Evolutionary conservation across 2,329 filamentous ascomycete genomes (phyloP).

Genomic region (Sordariomycetes sp.): DNA sequence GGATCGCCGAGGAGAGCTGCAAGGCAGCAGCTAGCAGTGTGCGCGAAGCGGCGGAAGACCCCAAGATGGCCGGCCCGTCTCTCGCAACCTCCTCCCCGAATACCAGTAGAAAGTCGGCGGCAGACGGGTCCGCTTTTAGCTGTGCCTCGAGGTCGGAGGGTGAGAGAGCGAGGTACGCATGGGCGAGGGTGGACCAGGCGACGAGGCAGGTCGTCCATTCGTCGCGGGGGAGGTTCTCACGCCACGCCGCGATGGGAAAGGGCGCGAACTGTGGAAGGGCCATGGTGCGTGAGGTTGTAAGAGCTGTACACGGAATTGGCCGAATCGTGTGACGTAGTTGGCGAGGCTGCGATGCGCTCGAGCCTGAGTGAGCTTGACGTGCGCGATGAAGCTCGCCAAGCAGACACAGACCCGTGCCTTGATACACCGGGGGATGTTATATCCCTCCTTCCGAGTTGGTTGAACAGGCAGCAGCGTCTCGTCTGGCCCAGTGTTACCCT

Average conservation of each 20-base stretch:
- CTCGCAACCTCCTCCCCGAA: slow-evolving; percentile 45
- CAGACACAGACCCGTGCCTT: slow-evolving; percentile 1
- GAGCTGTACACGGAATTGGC: background rate
- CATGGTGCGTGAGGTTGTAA: slow-evolving; percentile 14
- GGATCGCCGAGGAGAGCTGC: slow-evolving; percentile 44
- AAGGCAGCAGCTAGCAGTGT: slow-evolving; percentile 51
- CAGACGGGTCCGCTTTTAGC: slow-evolving; percentile 41
- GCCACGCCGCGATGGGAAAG: slow-evolving; percentile 58
- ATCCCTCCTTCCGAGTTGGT: background rate
- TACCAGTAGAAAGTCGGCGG: slow-evolving; percentile 50
- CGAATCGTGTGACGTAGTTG: background rate
- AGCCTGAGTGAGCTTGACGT: background rate
- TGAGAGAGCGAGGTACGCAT: slow-evolving; percentile 48
- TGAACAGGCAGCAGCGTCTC: background rate
- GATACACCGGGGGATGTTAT: background rate
- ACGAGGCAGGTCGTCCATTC: slow-evolving; percentile 72
- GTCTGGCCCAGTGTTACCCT: background rate
- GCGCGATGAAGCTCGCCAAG: slow-evolving; percentile 1
- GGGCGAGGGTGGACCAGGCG: slow-evolving; percentile 59
- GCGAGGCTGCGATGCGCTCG: background rate
- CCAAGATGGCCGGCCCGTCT: slow-evolving; percentile 18
- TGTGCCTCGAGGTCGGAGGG: slow-evolving; percentile 38
- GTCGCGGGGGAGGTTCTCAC: slow-evolving; percentile 46
- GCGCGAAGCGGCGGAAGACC: slow-evolving; percentile 18
- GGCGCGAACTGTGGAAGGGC: slow-evolving; percentile 60